These are phyloP conservation scores for Myriangium duriaei DNA, from an alignment of 2,329 filamentous ascomycete species.

Conservation along the genomic window DNA sequence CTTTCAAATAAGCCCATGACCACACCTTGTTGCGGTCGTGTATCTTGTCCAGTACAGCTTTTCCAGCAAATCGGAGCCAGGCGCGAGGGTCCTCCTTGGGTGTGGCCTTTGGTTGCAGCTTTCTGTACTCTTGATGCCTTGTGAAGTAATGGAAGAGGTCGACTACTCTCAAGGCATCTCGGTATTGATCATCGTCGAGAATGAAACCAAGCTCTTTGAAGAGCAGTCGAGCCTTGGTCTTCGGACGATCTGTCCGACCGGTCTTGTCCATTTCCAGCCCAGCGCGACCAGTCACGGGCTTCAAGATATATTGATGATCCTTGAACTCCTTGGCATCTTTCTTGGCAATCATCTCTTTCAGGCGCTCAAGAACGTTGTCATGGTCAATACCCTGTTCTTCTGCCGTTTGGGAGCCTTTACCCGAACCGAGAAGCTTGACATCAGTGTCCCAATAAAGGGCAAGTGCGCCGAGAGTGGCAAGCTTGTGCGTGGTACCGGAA, in stretches of 20 bases:
- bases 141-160: slow-evolving; percentile 98
- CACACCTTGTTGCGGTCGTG: slow-evolving; percentile 85
- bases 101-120: slow-evolving; percentile 69
- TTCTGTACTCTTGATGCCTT: slow-evolving; percentile 93
- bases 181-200: slow-evolving; percentile 95
- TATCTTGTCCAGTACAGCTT: slow-evolving; percentile 84
- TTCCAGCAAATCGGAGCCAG: slow-evolving; percentile 83
- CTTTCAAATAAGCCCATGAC: slow-evolving; percentile 93
- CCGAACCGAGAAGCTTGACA: slow-evolving; percentile 66
- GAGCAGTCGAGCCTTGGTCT: slow-evolving; percentile 77
- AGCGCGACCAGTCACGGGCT: slow-evolving; percentile 87
- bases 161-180: slow-evolving; percentile 93
- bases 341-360: slow-evolving; percentile 69
- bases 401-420: slow-evolving; percentile 55
- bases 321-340: slow-evolving; percentile 44
- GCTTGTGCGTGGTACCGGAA: slow-evolving; percentile 73
- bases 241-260: slow-evolving; percentile 63
- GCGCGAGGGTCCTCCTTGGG: slow-evolving; percentile 84
- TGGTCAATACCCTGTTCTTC: slow-evolving; percentile 53
- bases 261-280: slow-evolving; percentile 94
- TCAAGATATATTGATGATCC: slow-evolving; percentile 84
- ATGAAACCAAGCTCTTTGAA: slow-evolving; percentile 98
- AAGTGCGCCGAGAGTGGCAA: slow-evolving; percentile 78
- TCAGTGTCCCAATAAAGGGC: slow-evolving; percentile 99
- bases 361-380: slow-evolving; percentile 61